Base-by-base conservation (phyloP, 1,284 basidiomycete genomes). In the Malassezia vespertilionis region DNA sequence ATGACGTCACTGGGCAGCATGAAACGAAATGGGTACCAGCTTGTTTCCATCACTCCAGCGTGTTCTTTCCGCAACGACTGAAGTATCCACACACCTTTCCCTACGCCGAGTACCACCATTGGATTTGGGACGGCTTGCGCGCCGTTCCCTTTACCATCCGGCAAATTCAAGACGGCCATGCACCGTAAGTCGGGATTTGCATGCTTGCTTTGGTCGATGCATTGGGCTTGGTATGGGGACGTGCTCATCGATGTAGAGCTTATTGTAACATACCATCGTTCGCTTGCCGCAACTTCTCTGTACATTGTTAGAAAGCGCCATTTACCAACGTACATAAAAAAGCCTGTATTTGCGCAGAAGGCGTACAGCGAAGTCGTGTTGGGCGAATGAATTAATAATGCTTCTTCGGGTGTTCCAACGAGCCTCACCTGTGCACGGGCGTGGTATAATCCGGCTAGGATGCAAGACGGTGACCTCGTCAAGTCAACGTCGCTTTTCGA, bases 161-260 rank as follows among this genome's bases (percentile, higher is more conserved):
- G 11, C 11, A 21, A 17, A 33, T 11, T 18, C 17, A 23, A 12
- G 11, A 23, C 40, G 14, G 21, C 30, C 17, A 50, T 28, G 17
- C 47, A 50, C 14, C 47, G 28, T 15, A 50, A 15, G 32, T 50
- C 47, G 12, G 12, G 28, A 20, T 28, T 31, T 4, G 41, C 20
- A 11, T 23, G 37, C 17, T 32, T 39, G n/a, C 34, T 37, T 11
- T 12, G 8, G 23, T 44, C 47, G 9, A 7, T 18, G 18, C n/a
- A 28, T 0, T 30, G 17, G 9, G 28, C 6, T 5, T 10, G 23
- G 4, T 39, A 15, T 30, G 14, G 22, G 5, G 14, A 22, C 14
- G 36, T 22, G 15, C 41, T 44, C 5, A 21, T 20, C 20, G 41
- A 33, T 1, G 47, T 44, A 15, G 47, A 50, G 4, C n/a, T 27